A percentile compares a stretch with the other conserved stretches of the same genome.
Conservation (phyloP, 1,139 yeast species). For the Lodderomyces pseudojiufengensis region DNA sequence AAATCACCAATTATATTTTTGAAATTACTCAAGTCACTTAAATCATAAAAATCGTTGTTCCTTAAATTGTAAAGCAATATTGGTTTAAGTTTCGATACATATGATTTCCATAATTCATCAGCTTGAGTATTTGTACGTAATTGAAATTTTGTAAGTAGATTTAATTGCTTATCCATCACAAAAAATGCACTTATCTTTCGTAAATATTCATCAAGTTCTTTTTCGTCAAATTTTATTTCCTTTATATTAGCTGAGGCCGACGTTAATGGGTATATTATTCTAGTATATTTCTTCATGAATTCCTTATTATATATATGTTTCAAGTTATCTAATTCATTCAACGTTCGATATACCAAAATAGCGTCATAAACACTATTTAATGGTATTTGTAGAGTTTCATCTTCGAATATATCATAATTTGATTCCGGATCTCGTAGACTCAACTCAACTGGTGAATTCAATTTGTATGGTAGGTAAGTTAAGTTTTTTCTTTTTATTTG, state of each 20-base stretch:
- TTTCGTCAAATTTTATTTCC: conserved; percentile 21
- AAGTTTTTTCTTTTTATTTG: conserved; percentile 29
- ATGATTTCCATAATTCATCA: conserved; percentile 76
- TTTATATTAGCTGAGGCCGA: conserved; percentile 22
- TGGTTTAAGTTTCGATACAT: conserved; percentile 57
- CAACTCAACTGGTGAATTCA: conserved; percentile 83
- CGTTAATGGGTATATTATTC: conserved; percentile 66
- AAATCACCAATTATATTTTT: conserved; percentile 68
- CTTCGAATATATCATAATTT: conserved; percentile 45
- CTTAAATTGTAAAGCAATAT: conserved; percentile 39
- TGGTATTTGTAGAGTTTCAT: conserved; percentile 47
- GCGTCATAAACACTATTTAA: conserved; percentile 77
- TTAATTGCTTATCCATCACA: conserved; percentile 67
- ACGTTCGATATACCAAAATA: conserved; percentile 72
- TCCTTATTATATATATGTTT: conserved; percentile 66
- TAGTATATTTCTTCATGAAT: conserved; percentile 67
- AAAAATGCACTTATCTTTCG: conserved; percentile 73
- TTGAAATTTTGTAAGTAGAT: conserved; percentile 52
- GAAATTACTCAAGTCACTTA: conserved; percentile 33
- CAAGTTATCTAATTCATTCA: conserved; percentile 61
- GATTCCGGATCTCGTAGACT: conserved; percentile 58
- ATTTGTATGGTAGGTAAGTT: conserved; percentile 55
- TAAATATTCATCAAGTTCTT: conserved; percentile 49
- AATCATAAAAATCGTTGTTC: conserved; percentile 23
- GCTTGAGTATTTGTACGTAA: conserved; percentile 55